These are phyloP conservation scores for Zymoseptoria crescenta DNA, from an alignment of 2,329 filamentous ascomycete species.

Conservation along the genomic window DNA sequence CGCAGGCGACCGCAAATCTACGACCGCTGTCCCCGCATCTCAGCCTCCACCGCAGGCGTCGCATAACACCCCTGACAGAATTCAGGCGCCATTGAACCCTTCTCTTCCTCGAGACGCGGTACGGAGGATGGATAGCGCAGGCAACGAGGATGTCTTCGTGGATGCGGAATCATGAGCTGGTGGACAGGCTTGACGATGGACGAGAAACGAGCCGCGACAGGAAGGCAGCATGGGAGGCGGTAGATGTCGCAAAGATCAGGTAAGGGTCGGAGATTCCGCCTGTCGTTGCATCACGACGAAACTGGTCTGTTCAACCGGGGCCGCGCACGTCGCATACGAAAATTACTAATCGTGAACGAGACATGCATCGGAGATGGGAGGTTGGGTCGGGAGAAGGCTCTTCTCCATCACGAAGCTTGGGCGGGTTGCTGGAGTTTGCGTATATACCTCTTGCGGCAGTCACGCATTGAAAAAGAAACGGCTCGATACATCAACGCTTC, in stretches of 20 bases:
- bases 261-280: no score
- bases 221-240: neutral
- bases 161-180: constrained; percentile 35
- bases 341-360: no score
- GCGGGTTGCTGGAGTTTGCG: neutral
- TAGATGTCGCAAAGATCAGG: neutral
- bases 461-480: neutral
- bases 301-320: neutral
- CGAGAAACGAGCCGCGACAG: neutral
- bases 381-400: neutral
- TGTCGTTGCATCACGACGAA: neutral
- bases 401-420: no score
- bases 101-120: constrained; percentile 23
- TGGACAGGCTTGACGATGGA: neutral
- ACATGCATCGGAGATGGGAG: neutral
- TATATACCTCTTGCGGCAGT: neutral
- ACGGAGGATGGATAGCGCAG: constrained; percentile 33
- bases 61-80: constrained; percentile 4
- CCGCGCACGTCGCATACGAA: neutral
- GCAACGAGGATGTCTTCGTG: constrained; percentile 40
- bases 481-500: neutral
- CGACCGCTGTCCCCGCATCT: constrained; percentile 5
- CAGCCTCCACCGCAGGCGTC: constrained; percentile 2
- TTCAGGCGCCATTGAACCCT: constrained; percentile 12
- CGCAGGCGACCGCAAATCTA: constrained; percentile 4